phyloP scores from a whole-genome alignment of 2,329 filamentous ascomycete species.

The Penicillium oxalicum region DNA sequence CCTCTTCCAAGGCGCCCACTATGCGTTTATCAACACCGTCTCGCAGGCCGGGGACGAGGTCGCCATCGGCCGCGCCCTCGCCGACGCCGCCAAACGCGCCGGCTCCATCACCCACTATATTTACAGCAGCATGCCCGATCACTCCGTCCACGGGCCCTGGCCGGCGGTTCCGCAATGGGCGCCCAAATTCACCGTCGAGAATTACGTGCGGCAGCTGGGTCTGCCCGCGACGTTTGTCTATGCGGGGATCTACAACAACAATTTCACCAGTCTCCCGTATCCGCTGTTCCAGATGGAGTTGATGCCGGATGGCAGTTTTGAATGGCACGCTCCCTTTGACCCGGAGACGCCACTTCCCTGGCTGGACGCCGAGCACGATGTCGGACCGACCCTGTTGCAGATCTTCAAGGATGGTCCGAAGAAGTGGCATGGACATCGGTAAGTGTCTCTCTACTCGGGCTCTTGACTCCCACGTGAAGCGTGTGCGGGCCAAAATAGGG shows the following conservation, averaged over 20 bases:
- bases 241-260: conserved; percentile 98
- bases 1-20: conserved; percentile 75
- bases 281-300: conserved; percentile 94
- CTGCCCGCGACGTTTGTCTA: conserved; percentile 90
- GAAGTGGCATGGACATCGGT: conserved; percentile 74
- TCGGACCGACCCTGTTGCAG: conserved; percentile 84
- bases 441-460: conserved; percentile 24
- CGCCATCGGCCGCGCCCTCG: conserved; percentile 78
- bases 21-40: conserved; percentile 96
- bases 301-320: conserved; percentile 74
- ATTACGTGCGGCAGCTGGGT: conserved; percentile 76
- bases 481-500: no score
- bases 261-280: conserved; percentile 89
- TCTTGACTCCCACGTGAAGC: no score
- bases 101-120: conserved; percentile 79
- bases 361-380: conserved; percentile 93
- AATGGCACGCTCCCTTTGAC: conserved; percentile 92
- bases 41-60: conserved; percentile 88
- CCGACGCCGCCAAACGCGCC: conserved; percentile 78
- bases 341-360: conserved; percentile 84
- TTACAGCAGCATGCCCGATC: conserved; percentile 96
- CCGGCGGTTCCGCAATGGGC: conserved; percentile 85
- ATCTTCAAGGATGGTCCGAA: conserved; percentile 88
- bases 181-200: conserved; percentile 85
- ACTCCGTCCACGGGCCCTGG: conserved; percentile 76